phyloP scores from a whole-genome alignment of 495 filamentous ascomycete genomes.

The Trichoderma gamsii region DNA sequence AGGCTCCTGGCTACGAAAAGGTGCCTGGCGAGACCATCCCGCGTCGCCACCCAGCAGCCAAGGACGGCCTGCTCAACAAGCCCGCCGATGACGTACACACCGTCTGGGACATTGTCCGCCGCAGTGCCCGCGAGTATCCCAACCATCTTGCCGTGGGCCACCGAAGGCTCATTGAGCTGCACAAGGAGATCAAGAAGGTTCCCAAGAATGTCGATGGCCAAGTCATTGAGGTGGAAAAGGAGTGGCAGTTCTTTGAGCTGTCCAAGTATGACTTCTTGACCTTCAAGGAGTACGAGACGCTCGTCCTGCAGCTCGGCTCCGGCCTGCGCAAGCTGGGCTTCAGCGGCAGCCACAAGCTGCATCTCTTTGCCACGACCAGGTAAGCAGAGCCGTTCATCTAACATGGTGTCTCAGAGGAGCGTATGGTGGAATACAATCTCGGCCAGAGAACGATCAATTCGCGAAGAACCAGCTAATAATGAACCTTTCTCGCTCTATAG shows the following conservation, averaged over 20 bases:
- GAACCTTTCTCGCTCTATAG: slow-evolving; percentile 22
- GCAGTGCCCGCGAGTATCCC: slow-evolving; percentile 46
- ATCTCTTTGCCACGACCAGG: slow-evolving; percentile 58
- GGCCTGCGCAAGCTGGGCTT: slow-evolving; percentile 55
- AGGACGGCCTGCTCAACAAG: slow-evolving; percentile 44
- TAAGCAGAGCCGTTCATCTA: slow-evolving; percentile 17
- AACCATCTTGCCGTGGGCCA: slow-evolving; percentile 53
- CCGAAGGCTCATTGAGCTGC: slow-evolving; percentile 51
- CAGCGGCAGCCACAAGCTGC: slow-evolving; percentile 41
- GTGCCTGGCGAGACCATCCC: slow-evolving; percentile 60
- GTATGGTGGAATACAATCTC: too few relatives aligned
- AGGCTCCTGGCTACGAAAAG: slow-evolving; percentile 41
- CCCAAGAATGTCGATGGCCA: slow-evolving; percentile 61
- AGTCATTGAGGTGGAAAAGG: slow-evolving; percentile 55
- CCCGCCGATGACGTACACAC: slow-evolving; percentile 50
- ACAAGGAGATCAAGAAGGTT: slow-evolving; percentile 60
- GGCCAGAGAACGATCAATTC: slow-evolving; percentile 36
- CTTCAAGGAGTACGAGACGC: slow-evolving; percentile 55
- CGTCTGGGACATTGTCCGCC: slow-evolving; percentile 52
- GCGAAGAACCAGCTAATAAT: not conserved
- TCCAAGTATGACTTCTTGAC: slow-evolving; percentile 53
- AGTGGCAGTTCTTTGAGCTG: slow-evolving; percentile 64
- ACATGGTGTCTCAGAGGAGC: too few relatives aligned
- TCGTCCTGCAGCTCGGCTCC: slow-evolving; percentile 46
- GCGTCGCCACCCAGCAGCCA: slow-evolving; percentile 49